These are phyloP conservation scores for Ascochyta viciae-villosae DNA, from an alignment of 2,329 filamentous ascomycete genomes.

Conservation along the genomic window DNA sequence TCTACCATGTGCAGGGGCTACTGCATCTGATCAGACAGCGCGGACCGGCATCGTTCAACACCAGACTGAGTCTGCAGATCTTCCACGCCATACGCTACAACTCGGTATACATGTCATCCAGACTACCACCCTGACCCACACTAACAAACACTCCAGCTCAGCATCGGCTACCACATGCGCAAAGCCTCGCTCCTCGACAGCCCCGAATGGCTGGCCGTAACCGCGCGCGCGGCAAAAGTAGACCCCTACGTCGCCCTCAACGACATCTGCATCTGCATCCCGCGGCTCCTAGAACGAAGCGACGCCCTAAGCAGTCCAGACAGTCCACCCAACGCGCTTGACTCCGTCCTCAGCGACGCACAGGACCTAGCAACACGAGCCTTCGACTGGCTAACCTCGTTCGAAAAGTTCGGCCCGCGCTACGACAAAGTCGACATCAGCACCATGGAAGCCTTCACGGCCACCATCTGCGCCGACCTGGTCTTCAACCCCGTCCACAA, in stretches of 20 bases:
- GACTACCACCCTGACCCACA: not conserved
- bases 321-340: slow-evolving; percentile 20
- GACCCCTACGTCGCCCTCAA: slow-evolving; percentile 45
- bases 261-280: slow-evolving; percentile 44
- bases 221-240: slow-evolving; percentile 36
- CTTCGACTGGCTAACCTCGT: slow-evolving; percentile 42
- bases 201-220: slow-evolving; percentile 44
- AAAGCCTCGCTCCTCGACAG: slow-evolving; percentile 45
- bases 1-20: slow-evolving; percentile 47
- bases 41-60: slow-evolving; percentile 42
- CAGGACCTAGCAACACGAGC: slow-evolving; percentile 32
- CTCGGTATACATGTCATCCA: slow-evolving; percentile 30
- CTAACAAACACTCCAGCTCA: slow-evolving; percentile 33
- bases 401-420: slow-evolving; percentile 38
- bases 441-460: slow-evolving; percentile 36
- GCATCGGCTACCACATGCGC: slow-evolving; percentile 44
- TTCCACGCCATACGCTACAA: slow-evolving; percentile 48
- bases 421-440: slow-evolving; percentile 36
- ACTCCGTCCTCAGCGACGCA: slow-evolving; percentile 37
- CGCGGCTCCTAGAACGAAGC: slow-evolving; percentile 44
- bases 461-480: slow-evolving; percentile 32
- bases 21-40: slow-evolving; percentile 42
- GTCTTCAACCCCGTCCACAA: slow-evolving; percentile 36
- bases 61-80: slow-evolving; percentile 39
- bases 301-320: slow-evolving; percentile 19